phyloP scores from a whole-genome alignment of 441 rosid genomes.

The Theobroma grandiflorum region DNA sequence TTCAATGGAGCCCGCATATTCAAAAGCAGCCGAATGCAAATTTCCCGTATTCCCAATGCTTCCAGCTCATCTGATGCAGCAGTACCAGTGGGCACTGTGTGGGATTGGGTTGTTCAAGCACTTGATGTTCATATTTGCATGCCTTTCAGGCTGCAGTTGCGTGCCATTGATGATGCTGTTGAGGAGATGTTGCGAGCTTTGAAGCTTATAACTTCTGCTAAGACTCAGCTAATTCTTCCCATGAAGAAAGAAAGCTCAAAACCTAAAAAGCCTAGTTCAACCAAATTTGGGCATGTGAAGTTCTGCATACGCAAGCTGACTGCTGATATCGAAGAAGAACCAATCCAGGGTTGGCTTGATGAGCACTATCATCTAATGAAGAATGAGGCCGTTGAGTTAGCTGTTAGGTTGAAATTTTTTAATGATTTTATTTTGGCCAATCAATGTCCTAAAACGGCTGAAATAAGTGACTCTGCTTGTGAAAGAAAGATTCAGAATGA shows the following conservation, averaged over 20 bases:
- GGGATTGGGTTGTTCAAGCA: conserved; percentile 99
- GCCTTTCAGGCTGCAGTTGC: conserved; percentile 95
- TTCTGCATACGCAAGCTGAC: conserved; percentile 79
- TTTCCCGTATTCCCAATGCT: conserved; percentile 89
- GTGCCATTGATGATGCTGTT: conserved; percentile 97
- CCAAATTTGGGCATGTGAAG: conserved; percentile 79
- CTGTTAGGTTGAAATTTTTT: conserved; percentile 90
- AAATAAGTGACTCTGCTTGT: conserved; percentile 54
- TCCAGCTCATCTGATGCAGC: conserved; percentile 65
- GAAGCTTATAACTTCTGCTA: conserved; percentile 82
- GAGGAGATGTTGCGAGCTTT: conserved; percentile 97
- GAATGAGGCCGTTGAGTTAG: conserved; percentile 89
- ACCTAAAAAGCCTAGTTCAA: conserved; percentile 72
- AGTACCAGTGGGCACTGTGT: conserved; percentile 38
- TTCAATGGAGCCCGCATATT: conserved; percentile 83
- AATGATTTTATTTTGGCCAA: conserved; percentile 65
- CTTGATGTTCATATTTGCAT: conserved; percentile 88
- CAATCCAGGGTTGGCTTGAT: conserved; percentile 99
- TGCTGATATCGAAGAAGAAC: conserved; percentile 99
- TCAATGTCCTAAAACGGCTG: conserved; percentile 60
- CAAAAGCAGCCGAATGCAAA: conserved; percentile 93
- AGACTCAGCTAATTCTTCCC: conserved; percentile 63
- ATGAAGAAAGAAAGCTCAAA: conserved; percentile 72
- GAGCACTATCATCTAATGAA: conserved; percentile 90
- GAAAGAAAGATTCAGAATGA: conserved; percentile 62